phyloP scores from a whole-genome alignment of 2,329 filamentous ascomycete genomes.

The Pestalotiopsis sp. region DNA sequence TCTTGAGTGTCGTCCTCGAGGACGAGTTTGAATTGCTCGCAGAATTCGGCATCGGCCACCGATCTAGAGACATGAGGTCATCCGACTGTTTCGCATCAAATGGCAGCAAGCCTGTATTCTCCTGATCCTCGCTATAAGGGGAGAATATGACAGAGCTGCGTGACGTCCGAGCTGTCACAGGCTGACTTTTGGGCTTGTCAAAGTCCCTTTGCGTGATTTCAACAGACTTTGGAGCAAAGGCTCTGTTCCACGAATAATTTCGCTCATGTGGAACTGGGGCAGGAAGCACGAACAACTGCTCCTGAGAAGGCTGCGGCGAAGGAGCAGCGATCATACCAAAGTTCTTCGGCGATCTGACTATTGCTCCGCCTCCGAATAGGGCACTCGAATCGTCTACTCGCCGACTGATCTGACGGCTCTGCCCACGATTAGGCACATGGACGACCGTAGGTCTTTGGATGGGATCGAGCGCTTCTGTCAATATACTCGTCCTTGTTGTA shows the following conservation, averaged over 20 bases:
- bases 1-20: background rate
- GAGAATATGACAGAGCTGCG: constrained; percentile 17
- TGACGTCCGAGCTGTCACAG: constrained; percentile 18
- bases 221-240: constrained; percentile 25
- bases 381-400: constrained; percentile 25
- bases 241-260: constrained; percentile 26
- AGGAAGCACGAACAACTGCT: constrained; percentile 16
- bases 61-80: constrained; percentile 5
- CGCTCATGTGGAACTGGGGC: constrained; percentile 15
- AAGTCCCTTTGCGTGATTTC: constrained; percentile 32
- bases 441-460: constrained; percentile 32
- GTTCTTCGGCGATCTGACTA: constrained; percentile 27
- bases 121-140: background rate
- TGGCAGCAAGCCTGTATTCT: background rate
- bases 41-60: constrained; percentile 2
- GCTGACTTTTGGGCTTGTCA: constrained; percentile 16
- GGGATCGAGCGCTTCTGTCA: constrained; percentile 28
- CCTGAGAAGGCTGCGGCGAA: constrained; percentile 13
- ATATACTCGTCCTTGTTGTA: constrained; percentile 32
- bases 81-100: background rate
- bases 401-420: constrained; percentile 29
- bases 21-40: background rate
- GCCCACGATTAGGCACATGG: constrained; percentile 33
- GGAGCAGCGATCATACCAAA: constrained; percentile 17
- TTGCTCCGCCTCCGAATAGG: constrained; percentile 27